Evolutionary conservation across 768 basidiomycete species (phyloP).

Genomic region (Rhizopogon roseolus): DNA sequence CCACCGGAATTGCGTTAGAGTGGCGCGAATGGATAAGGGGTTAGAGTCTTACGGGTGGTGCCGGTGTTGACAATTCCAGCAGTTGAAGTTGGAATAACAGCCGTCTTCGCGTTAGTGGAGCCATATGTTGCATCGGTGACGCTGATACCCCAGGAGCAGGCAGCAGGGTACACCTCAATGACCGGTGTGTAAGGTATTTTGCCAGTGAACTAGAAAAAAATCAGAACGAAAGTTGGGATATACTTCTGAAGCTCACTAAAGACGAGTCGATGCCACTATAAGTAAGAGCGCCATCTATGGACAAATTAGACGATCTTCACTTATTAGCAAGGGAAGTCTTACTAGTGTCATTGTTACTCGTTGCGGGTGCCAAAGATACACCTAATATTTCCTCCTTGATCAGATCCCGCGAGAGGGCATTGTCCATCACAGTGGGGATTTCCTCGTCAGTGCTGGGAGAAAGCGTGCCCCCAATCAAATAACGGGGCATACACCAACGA

Average conservation of each 20-base stretch:
- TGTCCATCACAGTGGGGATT: constrained; percentile 15
- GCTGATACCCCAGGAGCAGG: constrained; percentile 16
- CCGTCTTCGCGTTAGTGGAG: not conserved
- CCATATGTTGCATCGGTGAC: constrained; percentile 5
- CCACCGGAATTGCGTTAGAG: not conserved
- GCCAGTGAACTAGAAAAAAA: constrained; percentile 9
- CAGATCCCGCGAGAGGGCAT: constrained; percentile 9
- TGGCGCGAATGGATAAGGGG: not conserved
- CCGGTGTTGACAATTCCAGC: constrained; percentile 19
- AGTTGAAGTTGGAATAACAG: constrained; percentile 6
- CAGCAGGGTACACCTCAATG: constrained; percentile 13
- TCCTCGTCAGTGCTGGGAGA: constrained; percentile 1
- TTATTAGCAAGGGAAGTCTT: not conserved
- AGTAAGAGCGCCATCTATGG: constrained; percentile 11
- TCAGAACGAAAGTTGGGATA: not conserved
- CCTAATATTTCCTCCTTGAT: constrained; percentile 10
- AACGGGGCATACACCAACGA: constrained; percentile 12
- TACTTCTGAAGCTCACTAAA: constrained; percentile 1
- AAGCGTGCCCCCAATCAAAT: constrained; percentile 7
- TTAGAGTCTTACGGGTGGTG: constrained; percentile 8
- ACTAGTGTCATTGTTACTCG: constrained; percentile 4
- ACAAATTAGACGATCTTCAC: not conserved
- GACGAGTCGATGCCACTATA: constrained; percentile 12
- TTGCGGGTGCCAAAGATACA: constrained; percentile 12
- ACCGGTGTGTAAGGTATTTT: constrained; percentile 14